Percentiles rank a stretch among this genome's conserved stretches.
These are phyloP conservation scores for Phytopythium boreale DNA, from an alignment of 352 stramenopile genomes.

Conservation along the genomic window DNA sequence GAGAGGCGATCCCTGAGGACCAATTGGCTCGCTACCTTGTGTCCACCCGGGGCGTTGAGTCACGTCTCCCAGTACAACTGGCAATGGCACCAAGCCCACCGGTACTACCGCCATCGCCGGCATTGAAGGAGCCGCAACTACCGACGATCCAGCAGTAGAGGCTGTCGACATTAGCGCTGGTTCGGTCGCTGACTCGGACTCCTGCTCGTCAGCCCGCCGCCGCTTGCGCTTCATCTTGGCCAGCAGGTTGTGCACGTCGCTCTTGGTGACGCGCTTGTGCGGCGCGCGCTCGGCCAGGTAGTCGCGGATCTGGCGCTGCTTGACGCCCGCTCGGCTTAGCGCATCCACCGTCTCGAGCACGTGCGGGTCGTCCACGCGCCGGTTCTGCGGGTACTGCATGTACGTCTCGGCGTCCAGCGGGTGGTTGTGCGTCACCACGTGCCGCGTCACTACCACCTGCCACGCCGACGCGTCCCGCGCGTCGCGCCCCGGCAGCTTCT, in stretches of 20 bases:
- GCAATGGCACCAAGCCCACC: background rate
- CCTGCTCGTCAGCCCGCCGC: background rate
- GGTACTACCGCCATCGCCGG: background rate
- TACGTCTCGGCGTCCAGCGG: conserved; percentile 12
- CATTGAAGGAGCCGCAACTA: background rate
- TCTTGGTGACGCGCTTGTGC: conserved; percentile 11
- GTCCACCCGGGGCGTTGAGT: background rate
- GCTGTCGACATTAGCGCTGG: background rate
- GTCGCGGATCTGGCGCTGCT: conserved; percentile 12
- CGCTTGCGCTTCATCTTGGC: conserved; percentile 10
- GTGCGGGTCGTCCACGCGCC: conserved; percentile 13
- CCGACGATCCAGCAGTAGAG: background rate
- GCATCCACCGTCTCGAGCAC: conserved; percentile 16
- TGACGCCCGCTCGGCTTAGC: conserved; percentile 11
- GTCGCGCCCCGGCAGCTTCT: conserved; percentile 13
- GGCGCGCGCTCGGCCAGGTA: conserved; percentile 11
- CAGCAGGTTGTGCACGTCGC: conserved; percentile 17
- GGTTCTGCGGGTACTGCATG: conserved; percentile 13
- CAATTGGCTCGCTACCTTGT: background rate
- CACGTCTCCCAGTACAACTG: background rate
- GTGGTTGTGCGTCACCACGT: conserved; percentile 14
- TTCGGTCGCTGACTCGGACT: background rate
- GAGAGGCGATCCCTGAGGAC: background rate
- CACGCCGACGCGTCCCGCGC: conserved; percentile 4
- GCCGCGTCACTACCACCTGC: conserved; percentile 15